These are phyloP conservation scores for Ampelocalamus luodianensis DNA, from an alignment of 176 grass and related monocot genomes.

Conservation along the genomic window DNA sequence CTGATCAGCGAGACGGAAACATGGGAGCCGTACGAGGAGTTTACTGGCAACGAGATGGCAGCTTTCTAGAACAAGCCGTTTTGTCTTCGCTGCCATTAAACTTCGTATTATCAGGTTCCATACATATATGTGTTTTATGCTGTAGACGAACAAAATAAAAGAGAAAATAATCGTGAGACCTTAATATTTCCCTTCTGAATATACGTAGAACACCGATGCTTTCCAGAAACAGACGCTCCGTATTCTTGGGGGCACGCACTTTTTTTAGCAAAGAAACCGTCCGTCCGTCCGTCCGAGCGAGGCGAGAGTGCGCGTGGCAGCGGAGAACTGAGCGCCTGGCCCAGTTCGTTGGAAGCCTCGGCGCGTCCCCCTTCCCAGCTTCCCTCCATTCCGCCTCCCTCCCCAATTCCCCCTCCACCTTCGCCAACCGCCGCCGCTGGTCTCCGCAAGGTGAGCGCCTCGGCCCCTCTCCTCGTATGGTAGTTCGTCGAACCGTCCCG, in stretches of 20 bases:
- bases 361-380: neutral
- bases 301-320: neutral
- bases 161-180: neutral
- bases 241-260: neutral
- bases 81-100: too few species aligned
- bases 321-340: neutral
- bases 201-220: too few species aligned
- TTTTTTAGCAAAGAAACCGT: neutral
- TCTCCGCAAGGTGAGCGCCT: slow-evolving; percentile 2
- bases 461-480: neutral
- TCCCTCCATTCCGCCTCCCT: neutral
- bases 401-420: neutral
- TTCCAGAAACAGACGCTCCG: too few species aligned
- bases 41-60: too few species aligned
- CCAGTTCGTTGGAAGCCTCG: slow-evolving; percentile 4
- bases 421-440: neutral
- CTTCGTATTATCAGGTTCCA: neutral
- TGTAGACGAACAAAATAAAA: too few species aligned
- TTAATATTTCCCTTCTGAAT: neutral
- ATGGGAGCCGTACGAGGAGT: too few species aligned
- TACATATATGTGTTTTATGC: too few species aligned
- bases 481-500: neutral
- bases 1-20: too few species aligned
- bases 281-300: neutral
- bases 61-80: too few species aligned